Evolutionary conservation across 2,329 filamentous ascomycete genomes (phyloP).

Genomic region (Aspergillus uvarum): DNA sequence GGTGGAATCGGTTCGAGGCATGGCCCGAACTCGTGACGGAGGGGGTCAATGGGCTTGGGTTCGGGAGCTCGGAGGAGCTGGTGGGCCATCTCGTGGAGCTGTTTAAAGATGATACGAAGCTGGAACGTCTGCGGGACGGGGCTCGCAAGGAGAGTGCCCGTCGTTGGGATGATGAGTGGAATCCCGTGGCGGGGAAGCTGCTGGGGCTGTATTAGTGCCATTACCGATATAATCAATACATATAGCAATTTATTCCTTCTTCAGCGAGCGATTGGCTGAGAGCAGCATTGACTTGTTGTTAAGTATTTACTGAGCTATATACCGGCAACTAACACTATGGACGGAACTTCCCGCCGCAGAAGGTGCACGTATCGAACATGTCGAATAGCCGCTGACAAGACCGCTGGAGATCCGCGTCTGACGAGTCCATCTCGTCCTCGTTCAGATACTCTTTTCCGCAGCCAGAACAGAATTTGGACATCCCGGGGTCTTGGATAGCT

Average conservation of each 20-base stretch:
- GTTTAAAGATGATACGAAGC: constrained; percentile 57
- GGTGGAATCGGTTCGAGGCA: constrained; percentile 81
- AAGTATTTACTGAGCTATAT: too few relatives aligned
- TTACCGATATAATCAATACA: too few relatives aligned
- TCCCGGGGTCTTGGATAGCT: constrained; percentile 54
- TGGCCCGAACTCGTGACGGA: constrained; percentile 90
- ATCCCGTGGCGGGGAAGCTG: constrained; percentile 72
- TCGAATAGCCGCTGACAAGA: constrained; percentile 28
- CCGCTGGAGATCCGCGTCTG: constrained; percentile 18
- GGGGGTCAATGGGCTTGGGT: constrained; percentile 81
- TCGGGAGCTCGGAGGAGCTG: constrained; percentile 69
- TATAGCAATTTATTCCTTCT: too few relatives aligned
- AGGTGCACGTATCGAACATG: constrained; percentile 38
- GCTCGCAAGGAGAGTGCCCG: constrained; percentile 71
- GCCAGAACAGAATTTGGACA: constrained; percentile 55
- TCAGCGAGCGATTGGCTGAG: too few relatives aligned
- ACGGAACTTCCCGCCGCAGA: constrained; percentile 38
- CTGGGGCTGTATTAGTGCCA: constrained; percentile 51
- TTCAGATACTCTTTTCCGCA: constrained; percentile 52
- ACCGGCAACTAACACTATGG: constrained; percentile 6
- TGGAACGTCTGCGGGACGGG: constrained; percentile 64
- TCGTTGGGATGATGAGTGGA: constrained; percentile 93
- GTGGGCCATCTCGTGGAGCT: constrained; percentile 62
- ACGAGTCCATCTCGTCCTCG: constrained; percentile 38
- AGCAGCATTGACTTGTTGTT: too few relatives aligned